These are phyloP conservation scores for Cladosporium halotolerans DNA, from an alignment of 2,329 filamentous ascomycete species.

Conservation along the genomic window DNA sequence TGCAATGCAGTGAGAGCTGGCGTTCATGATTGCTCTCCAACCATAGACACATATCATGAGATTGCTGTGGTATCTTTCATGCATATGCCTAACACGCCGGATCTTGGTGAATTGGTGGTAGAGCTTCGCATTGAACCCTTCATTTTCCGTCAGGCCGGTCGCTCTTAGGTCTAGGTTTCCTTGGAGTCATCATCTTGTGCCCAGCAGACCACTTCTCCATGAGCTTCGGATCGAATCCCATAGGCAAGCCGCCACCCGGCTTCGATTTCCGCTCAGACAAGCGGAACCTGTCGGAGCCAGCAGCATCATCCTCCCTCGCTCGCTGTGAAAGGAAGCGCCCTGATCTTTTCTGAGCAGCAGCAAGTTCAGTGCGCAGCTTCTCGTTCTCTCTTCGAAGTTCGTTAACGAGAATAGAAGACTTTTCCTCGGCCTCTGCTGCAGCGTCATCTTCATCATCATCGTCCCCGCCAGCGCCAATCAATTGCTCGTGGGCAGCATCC, in stretches of 20 bases:
- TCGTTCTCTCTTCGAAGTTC: constrained; percentile 1
- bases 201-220: constrained; percentile 6
- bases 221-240: constrained; percentile 4
- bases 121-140: background rate
- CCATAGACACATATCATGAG: background rate
- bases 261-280: constrained; percentile 1
- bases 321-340: constrained; percentile 3
- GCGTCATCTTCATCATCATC: background rate
- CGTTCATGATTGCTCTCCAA: background rate
- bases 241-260: background rate
- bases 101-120: too few relatives aligned
- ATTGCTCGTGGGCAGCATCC: background rate
- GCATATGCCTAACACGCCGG: too few relatives aligned
- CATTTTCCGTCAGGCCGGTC: background rate
- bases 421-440: background rate
- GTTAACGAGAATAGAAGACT: background rate
- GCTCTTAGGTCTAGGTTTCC: background rate
- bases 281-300: background rate
- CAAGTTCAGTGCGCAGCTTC: background rate
- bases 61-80: too few relatives aligned
- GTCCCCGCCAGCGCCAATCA: background rate
- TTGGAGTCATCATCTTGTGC: constrained; percentile 5
- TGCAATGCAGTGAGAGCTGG: background rate
- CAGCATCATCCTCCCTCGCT: background rate
- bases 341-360: background rate